Evolutionary conservation across 371 early-diverging fungal species (phyloP), one percentile per base, ranked within the genome.

Genomic region (Syncephalastrum racemosum): DNA sequence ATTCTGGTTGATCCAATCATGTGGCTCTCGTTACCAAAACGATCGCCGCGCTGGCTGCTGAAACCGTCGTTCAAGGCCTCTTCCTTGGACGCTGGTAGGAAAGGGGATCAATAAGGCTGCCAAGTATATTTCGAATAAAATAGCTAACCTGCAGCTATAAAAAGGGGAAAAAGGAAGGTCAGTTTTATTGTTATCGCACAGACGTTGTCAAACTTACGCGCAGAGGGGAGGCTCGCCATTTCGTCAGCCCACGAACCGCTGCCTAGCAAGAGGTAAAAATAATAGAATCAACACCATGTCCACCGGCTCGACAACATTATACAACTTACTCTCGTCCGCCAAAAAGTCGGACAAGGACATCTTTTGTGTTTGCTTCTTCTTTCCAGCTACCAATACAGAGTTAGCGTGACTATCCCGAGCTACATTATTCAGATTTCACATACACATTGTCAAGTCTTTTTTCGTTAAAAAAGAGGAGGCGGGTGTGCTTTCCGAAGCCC

Each of bases 161-260:
- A 53, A 55, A 24, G 31, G 43, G 44, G 53, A 43, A 18, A 51
- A 53, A 49, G 48, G 43, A 51, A 50, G 45, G 46, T 46, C 27
- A 43, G 51, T 41, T n/a, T 25, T 50, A 8, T 19, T 51, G 36
- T 40, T 25, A 7, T 43, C 19, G 16, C 23, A 39, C 15, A 54
- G 42, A 13, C 18, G 13, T n/a, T 36, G 20, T 45, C 13, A 18
- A 45, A 79, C 90, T 72, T 83, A 92, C 93, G 94, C 60, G 91
- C 95, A 74, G 91, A 82, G 43, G 96, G 96, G 55, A 95, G 83
- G 59, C 85, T 90, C 24, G 80, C 72, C 71, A 90, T 88, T 71
- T 96, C 94, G 81, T 96, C 96, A 62, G 95, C 94, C 95, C 95
- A 96, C 49, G 90, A 88, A 46, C 81, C 82, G 40, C 75, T 71